These are phyloP conservation scores for Teratosphaeria viscida DNA, from an alignment of 2,329 filamentous ascomycete genomes.

Conservation along the genomic window DNA sequence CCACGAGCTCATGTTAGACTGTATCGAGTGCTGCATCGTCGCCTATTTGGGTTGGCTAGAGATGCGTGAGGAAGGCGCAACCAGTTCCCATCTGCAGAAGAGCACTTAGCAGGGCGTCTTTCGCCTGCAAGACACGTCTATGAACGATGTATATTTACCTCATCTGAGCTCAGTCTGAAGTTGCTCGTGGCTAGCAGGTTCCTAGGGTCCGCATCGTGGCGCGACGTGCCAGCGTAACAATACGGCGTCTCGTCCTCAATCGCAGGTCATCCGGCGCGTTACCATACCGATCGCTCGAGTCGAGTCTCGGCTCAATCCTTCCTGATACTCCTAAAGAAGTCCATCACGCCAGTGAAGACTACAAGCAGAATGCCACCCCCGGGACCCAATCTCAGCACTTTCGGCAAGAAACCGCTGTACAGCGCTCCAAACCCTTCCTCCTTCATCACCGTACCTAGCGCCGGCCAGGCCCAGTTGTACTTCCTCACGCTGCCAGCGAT, in stretches of 20 bases:
- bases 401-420: slow-evolving; percentile 97
- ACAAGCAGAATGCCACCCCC: slow-evolving; percentile 68
- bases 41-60: background rate
- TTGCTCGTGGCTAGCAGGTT: background rate
- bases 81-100: background rate
- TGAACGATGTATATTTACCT: background rate
- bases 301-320: slow-evolving; percentile 9
- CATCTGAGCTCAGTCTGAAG: background rate
- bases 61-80: background rate
- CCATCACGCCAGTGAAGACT: slow-evolving; percentile 79
- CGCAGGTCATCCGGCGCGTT: background rate
- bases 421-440: slow-evolving; percentile 88
- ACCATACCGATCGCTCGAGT: background rate
- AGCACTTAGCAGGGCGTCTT: background rate
- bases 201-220: background rate
- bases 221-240: background rate
- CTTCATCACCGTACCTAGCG: slow-evolving; percentile 73
- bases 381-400: slow-evolving; percentile 70
- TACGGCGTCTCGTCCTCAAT: background rate
- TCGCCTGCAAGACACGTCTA: too few relatives aligned
- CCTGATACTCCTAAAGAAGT: slow-evolving; percentile 73
- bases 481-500: slow-evolving; percentile 73
- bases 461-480: slow-evolving; percentile 98
- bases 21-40: background rate
- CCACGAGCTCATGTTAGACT: background rate